Percentiles rank a stretch among this genome's conserved stretches.
phyloP scores from a whole-genome alignment of 2,329 filamentous ascomycete species.

The Colletotrichum horii region DNA sequence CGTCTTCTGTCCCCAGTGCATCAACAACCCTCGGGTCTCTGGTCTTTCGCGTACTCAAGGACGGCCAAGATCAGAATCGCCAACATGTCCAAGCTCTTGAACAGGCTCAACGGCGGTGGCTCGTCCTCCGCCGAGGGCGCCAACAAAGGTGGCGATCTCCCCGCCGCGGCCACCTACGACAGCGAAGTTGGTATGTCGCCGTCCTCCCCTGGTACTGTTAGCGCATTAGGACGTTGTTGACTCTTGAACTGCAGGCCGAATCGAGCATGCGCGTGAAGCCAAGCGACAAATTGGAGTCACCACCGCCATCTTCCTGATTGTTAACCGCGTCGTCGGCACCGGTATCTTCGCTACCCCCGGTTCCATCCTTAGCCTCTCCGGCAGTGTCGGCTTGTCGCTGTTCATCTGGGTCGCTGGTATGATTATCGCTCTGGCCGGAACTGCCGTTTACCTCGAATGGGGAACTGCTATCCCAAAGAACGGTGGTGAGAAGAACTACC shows the following conservation, averaged over 20 bases:
- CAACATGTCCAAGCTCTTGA: constrained; percentile 8
- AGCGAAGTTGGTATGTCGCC: constrained; percentile 20
- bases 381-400: constrained; percentile 66
- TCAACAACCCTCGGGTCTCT: background rate
- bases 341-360: constrained; percentile 71
- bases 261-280: constrained; percentile 47
- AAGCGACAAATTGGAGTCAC: constrained; percentile 61
- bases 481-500: constrained; percentile 71
- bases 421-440: constrained; percentile 65
- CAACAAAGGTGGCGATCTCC: constrained; percentile 3
- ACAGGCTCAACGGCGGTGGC: constrained; percentile 5
- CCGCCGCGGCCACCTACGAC: constrained; percentile 3
- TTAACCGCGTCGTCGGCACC: constrained; percentile 71
- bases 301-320: constrained; percentile 63
- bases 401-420: constrained; percentile 69
- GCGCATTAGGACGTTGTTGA: background rate
- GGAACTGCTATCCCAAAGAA: constrained; percentile 69
- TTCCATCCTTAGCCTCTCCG: constrained; percentile 60
- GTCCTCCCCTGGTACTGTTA: too few relatives aligned
- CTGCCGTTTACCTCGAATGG: constrained; percentile 70
- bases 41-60: background rate
- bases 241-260: constrained; percentile 25
- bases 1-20: background rate
- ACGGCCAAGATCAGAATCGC: background rate
- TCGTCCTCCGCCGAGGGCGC: background rate